These are phyloP conservation scores for Candida sanyaensis DNA, from an alignment of 1,139 yeast genomes.

Conservation along the genomic window DNA sequence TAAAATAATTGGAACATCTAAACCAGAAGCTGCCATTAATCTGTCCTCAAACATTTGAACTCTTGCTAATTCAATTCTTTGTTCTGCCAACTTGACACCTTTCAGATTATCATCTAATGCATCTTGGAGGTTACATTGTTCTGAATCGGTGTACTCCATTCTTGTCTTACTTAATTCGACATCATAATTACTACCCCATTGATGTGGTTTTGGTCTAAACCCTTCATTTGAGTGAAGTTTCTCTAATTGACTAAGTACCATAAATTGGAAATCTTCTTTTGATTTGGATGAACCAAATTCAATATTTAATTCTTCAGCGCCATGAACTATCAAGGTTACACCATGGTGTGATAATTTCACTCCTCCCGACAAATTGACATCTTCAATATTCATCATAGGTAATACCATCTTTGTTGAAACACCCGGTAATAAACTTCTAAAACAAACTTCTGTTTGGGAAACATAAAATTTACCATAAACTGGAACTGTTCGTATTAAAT, in stretches of 20 bases:
- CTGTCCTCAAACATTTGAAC: slow-evolving; percentile 64
- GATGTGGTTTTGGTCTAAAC: slow-evolving; percentile 28
- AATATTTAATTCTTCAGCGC: slow-evolving; percentile 73
- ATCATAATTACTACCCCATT: slow-evolving; percentile 30
- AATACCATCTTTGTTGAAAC: slow-evolving; percentile 79
- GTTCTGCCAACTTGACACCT: slow-evolving; percentile 19
- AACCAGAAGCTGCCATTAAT: slow-evolving; percentile 57
- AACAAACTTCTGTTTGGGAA: slow-evolving; percentile 68
- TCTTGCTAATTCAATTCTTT: slow-evolving; percentile 48
- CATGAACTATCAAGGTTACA: slow-evolving; percentile 63
- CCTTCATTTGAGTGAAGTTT: slow-evolving; percentile 27
- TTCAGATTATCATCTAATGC: background rate
- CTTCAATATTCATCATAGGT: slow-evolving; percentile 73
- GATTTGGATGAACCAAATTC: slow-evolving; percentile 70
- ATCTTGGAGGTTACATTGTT: slow-evolving; percentile 6
- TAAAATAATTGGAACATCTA: slow-evolving; percentile 64
- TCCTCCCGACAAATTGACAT: slow-evolving; percentile 48
- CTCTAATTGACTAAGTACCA: slow-evolving; percentile 55
- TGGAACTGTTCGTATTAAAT: slow-evolving; percentile 71
- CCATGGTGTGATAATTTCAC: slow-evolving; percentile 55
- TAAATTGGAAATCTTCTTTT: slow-evolving; percentile 71
- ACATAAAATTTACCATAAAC: slow-evolving; percentile 81
- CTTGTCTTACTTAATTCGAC: slow-evolving; percentile 19
- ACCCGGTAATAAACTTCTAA: slow-evolving; percentile 79
- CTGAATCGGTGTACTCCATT: slow-evolving; percentile 15